These are phyloP conservation scores for Mycena chlorophos DNA, from an alignment of 768 basidiomycete species.

Conservation along the genomic window DNA sequence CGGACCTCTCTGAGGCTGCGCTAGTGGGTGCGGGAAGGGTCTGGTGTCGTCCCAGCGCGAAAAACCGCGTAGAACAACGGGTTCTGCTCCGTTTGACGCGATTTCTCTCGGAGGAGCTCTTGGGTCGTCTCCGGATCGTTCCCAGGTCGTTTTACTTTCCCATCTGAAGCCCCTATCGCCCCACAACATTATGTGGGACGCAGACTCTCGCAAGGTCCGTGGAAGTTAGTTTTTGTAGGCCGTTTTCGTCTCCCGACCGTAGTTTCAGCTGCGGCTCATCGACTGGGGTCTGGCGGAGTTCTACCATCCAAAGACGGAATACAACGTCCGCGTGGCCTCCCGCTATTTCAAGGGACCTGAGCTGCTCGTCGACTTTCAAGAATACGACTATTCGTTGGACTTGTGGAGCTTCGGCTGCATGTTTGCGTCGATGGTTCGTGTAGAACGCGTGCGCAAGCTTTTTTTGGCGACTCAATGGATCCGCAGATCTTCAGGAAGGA, in stretches of 20 bases:
- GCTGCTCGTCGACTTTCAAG: conserved; percentile 94
- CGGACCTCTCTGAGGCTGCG: no score
- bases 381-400: conserved; percentile 96
- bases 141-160: no score
- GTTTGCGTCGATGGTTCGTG: conserved; percentile 94
- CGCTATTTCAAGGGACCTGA: conserved; percentile 99
- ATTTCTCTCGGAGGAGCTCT: no score
- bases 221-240: background rate
- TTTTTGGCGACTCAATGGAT: conserved; percentile 12
- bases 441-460: conserved; percentile 8
- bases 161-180: no score
- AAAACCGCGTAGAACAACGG: no score
- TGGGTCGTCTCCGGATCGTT: no score
- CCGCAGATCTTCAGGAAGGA: conserved; percentile 95
- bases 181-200: conserved; percentile 99
- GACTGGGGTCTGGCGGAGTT: conserved; percentile 99
- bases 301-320: conserved; percentile 96
- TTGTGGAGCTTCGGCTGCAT: conserved; percentile 99
- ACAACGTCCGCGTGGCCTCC: conserved; percentile 96
- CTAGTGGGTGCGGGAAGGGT: no score
- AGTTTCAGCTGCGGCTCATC: conserved; percentile 80
- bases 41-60: no score
- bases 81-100: no score
- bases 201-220: conserved; percentile 88
- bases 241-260: conserved; percentile 10